phyloP scores from a whole-genome alignment of 2,329 filamentous ascomycete species.

The Colletotrichum orbiculare region DNA sequence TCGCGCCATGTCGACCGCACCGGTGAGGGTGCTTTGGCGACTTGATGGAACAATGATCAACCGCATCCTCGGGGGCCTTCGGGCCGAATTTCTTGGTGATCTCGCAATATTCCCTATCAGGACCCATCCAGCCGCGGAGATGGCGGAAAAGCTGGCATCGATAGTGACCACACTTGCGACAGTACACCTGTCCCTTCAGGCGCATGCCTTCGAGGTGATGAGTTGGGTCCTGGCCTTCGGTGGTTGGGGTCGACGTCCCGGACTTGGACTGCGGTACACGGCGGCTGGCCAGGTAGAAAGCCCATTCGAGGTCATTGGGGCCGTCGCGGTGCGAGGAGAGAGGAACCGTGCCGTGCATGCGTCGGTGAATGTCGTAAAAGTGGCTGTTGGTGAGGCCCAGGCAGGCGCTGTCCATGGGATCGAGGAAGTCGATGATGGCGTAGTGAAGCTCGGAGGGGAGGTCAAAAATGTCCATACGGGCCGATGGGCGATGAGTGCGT shows the following conservation, averaged over 20 bases:
- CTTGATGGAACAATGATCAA: conserved; percentile 67
- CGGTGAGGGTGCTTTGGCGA: conserved; percentile 68
- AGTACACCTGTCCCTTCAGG: conserved; percentile 69
- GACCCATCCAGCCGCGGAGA: conserved; percentile 69
- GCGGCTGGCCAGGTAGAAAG: conserved; percentile 67
- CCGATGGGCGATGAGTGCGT: conserved; percentile 59
- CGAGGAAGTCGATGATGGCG: conserved; percentile 69
- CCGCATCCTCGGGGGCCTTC: conserved; percentile 57
- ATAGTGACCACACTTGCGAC: conserved; percentile 69
- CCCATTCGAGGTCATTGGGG: conserved; percentile 73
- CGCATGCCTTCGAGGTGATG: conserved; percentile 58
- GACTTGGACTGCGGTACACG: conserved; percentile 45
- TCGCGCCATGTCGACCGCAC: conserved; percentile 65
- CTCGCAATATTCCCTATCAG: conserved; percentile 68
- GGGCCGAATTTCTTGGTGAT: conserved; percentile 68
- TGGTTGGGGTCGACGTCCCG: conserved; percentile 19
- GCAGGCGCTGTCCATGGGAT: conserved; percentile 73
- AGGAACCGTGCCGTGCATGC: conserved; percentile 66
- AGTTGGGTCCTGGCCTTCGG: conserved; percentile 22
- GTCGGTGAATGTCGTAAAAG: conserved; percentile 69
- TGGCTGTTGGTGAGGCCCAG: conserved; percentile 68
- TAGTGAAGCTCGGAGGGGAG: conserved; percentile 71
- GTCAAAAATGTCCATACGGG: conserved; percentile 59
- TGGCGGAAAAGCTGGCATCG: conserved; percentile 73
- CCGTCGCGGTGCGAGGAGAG: conserved; percentile 67